These are phyloP conservation scores for Epicoccum sorghinum DNA, from an alignment of 2,329 filamentous ascomycete genomes.

Conservation along the genomic window DNA sequence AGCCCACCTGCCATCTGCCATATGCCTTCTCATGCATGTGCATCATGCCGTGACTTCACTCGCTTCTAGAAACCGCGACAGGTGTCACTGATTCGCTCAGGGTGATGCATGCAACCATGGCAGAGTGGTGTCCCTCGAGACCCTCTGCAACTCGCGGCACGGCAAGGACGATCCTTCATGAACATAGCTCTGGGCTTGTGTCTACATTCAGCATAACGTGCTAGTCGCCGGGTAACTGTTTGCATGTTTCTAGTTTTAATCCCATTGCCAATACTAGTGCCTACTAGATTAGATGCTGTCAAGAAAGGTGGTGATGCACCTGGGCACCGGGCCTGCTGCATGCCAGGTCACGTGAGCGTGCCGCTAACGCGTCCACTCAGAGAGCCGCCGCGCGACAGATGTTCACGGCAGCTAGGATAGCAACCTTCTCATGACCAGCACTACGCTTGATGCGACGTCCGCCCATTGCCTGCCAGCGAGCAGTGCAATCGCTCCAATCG, in stretches of 20 bases:
- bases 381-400: background rate
- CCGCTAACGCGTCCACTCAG: background rate
- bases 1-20: background rate
- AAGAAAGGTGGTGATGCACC: too few relatives aligned
- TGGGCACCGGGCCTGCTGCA: too few relatives aligned
- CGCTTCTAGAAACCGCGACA: conserved; percentile 10
- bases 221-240: too few relatives aligned
- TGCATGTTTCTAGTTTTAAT: too few relatives aligned
- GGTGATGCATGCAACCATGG: conserved; percentile 1
- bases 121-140: too few relatives aligned
- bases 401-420: conserved; percentile 11
- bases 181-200: too few relatives aligned
- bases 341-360: too few relatives aligned
- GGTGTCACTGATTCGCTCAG: conserved; percentile 13
- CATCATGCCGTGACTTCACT: conserved; percentile 1
- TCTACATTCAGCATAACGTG: too few relatives aligned
- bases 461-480: conserved; percentile 58
- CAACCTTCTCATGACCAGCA: conserved; percentile 27
- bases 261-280: background rate
- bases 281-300: background rate
- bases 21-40: background rate
- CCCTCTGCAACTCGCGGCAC: background rate
- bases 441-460: conserved; percentile 55
- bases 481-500: conserved; percentile 52
- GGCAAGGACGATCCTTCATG: too few relatives aligned